Percentiles rank a stretch among this genome's conserved stretches.
Evolutionary conservation across 352 stramenopile genomes (phyloP).

Genomic region (Paralagenidium karlingii): DNA sequence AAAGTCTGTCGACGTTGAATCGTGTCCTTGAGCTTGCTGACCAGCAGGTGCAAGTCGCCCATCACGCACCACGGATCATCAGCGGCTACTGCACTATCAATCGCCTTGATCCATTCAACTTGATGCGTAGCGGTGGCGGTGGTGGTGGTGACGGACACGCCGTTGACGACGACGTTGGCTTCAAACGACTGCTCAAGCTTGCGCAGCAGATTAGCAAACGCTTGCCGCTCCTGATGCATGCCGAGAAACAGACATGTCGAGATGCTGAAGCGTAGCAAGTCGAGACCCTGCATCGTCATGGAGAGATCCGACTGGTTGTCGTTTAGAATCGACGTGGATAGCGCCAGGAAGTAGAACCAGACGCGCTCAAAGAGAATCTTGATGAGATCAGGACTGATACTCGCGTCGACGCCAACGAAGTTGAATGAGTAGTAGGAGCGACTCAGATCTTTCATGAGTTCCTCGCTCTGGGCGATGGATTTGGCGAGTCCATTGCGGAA

Average conservation of each 20-base stretch:
- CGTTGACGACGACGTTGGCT: background rate
- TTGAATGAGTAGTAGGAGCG: conserved; percentile 80
- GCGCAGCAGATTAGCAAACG: conserved; percentile 60
- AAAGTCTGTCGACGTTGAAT: conserved; percentile 74
- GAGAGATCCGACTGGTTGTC: conserved; percentile 67
- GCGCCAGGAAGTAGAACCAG: conserved; percentile 92
- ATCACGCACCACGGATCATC: conserved; percentile 78
- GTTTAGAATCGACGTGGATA: conserved; percentile 74
- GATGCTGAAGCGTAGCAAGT: conserved; percentile 68
- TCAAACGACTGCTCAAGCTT: conserved; percentile 41
- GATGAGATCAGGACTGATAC: conserved; percentile 85
- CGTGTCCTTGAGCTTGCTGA: conserved; percentile 82
- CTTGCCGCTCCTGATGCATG: conserved; percentile 61
- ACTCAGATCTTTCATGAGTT: conserved; percentile 76
- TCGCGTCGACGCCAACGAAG: conserved; percentile 84
- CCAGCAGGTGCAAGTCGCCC: conserved; percentile 80
- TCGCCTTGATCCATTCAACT: conserved; percentile 36
- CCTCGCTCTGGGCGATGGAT: conserved; percentile 67
- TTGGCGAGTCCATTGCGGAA: conserved; percentile 52
- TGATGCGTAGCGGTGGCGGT: too few species aligned
- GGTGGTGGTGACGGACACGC: background rate
- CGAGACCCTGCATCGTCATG: conserved; percentile 68
- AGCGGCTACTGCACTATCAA: conserved; percentile 41
- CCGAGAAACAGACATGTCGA: conserved; percentile 74
- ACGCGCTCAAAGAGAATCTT: conserved; percentile 87